Evolutionary conservation across 768 basidiomycete species (phyloP).

Genomic region (Russula brevipes): DNA sequence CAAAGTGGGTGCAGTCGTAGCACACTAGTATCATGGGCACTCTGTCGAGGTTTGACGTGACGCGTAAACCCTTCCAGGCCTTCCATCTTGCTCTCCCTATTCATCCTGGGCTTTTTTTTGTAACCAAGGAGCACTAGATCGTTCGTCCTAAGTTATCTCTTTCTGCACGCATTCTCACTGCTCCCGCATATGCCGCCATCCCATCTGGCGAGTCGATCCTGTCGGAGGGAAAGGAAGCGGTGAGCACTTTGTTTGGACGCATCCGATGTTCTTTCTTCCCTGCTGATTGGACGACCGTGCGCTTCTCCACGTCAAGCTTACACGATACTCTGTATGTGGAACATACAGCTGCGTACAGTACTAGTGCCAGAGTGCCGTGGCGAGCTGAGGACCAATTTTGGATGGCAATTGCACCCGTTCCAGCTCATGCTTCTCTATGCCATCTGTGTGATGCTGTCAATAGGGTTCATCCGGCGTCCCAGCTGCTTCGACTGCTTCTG

Average conservation of each 20-base stretch:
- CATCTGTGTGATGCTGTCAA: no score
- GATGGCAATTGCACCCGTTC: no score
- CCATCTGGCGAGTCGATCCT: constrained; percentile 71
- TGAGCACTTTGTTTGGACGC: constrained; percentile 24
- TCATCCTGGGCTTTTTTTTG: constrained; percentile 77
- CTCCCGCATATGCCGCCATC: constrained; percentile 38
- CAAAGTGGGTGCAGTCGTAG: constrained; percentile 38
- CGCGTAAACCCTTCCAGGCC: no score
- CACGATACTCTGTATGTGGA: constrained; percentile 51
- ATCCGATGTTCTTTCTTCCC: no score
- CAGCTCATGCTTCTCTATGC: no score
- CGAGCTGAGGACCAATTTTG: constrained; percentile 43
- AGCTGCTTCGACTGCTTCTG: no score
- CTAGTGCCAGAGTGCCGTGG: constrained; percentile 64
- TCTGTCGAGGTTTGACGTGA: no score
- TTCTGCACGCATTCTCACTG: not conserved
- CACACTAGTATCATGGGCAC: no score
- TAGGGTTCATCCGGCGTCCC: no score
- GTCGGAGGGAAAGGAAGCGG: constrained; percentile 67
- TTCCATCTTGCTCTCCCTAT: no score
- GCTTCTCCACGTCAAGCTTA: constrained; percentile 17
- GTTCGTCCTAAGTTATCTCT: constrained; percentile 44
- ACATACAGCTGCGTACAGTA: constrained; percentile 33
- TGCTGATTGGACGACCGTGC: no score
- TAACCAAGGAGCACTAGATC: constrained; percentile 68